Percentiles rank a stretch among this genome's conserved stretches.
These are phyloP conservation scores for Didymella keratinophila DNA, from an alignment of 2,329 filamentous ascomycete genomes.

Conservation along the genomic window DNA sequence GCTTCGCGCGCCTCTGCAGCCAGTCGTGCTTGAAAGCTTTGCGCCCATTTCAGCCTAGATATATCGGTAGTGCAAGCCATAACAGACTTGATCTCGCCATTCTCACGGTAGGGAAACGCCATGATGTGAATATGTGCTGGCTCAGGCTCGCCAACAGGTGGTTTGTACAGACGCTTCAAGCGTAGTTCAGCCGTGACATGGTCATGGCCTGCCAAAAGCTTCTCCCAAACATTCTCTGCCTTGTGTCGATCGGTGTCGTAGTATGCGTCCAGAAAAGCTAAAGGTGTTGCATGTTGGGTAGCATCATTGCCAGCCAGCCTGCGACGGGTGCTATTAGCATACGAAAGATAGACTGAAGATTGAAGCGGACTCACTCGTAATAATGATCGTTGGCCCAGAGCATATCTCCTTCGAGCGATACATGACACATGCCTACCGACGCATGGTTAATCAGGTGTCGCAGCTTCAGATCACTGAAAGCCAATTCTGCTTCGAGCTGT, in stretches of 20 bases:
- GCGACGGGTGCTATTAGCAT: too few relatives aligned
- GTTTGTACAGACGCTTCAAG: conserved; percentile 41
- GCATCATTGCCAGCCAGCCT: conserved; percentile 22
- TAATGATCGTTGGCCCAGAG: conserved; percentile 49
- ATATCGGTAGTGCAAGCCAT: conserved; percentile 53
- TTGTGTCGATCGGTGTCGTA: conserved; percentile 39
- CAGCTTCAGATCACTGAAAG: conserved; percentile 45
- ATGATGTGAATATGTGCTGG: conserved; percentile 45
- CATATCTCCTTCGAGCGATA: conserved; percentile 40
- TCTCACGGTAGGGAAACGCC: conserved; percentile 46
- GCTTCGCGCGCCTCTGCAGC: conserved; percentile 50
- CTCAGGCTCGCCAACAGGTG: conserved; percentile 42
- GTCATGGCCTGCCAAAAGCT: conserved; percentile 34
- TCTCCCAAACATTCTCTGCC: conserved; percentile 36
- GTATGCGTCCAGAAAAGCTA: conserved; percentile 39
- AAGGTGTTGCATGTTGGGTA: conserved; percentile 25
- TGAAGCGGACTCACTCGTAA: conserved; percentile 23
- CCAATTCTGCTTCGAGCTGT: conserved; percentile 45
- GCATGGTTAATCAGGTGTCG: conserved; percentile 48
- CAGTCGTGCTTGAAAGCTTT: conserved; percentile 49
- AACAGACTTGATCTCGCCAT: conserved; percentile 42
- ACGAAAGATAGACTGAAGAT: too few relatives aligned
- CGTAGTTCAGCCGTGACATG: conserved; percentile 41
- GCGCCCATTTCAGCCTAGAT: conserved; percentile 50
- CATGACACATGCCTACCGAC: conserved; percentile 46